Evolutionary conservation across 352 stramenopile genomes (phyloP).

Genomic region (Lagenidium giganteum): DNA sequence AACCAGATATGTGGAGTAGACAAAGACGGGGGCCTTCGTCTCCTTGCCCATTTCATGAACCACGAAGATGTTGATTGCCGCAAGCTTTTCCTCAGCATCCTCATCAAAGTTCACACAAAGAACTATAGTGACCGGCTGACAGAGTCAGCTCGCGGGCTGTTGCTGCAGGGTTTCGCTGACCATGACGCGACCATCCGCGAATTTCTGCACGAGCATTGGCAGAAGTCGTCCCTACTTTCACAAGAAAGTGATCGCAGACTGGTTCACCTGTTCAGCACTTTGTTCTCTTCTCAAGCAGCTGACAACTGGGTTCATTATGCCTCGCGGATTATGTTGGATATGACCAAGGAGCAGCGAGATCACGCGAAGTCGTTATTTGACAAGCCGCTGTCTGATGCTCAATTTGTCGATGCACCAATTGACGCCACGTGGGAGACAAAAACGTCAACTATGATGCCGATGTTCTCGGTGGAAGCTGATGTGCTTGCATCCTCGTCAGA

Average conservation of each 20-base stretch:
- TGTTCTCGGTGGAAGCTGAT: conserved; percentile 74
- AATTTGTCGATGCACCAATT: conserved; percentile 51
- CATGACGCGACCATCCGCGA: conserved; percentile 31
- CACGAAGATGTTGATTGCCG: conserved; percentile 35
- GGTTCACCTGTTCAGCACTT: conserved; percentile 41
- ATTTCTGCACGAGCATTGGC: conserved; percentile 45
- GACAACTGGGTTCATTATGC: conserved; percentile 70
- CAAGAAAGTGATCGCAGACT: conserved; percentile 35
- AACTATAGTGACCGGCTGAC: conserved; percentile 9
- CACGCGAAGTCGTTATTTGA: conserved; percentile 42
- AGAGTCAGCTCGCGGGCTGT: conserved; percentile 21
- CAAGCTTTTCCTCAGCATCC: conserved; percentile 34
- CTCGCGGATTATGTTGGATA: conserved; percentile 46
- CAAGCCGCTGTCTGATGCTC: conserved; percentile 32
- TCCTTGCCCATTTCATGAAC: conserved; percentile 29
- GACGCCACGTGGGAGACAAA: conserved; percentile 68
- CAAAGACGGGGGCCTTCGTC: conserved; percentile 26
- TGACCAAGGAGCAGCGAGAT: conserved; percentile 18
- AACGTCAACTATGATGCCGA: conserved; percentile 57
- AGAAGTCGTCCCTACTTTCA: conserved; percentile 19
- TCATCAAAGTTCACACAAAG: conserved; percentile 28
- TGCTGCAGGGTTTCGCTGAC: conserved; percentile 54
- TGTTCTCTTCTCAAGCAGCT: conserved; percentile 36
- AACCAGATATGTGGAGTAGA: conserved; percentile 21
- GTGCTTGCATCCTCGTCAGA: no score